Percentiles rank a stretch among this genome's conserved stretches.
phyloP scores from a whole-genome alignment of 257 asterid species.

The Solanum dulcamara region DNA sequence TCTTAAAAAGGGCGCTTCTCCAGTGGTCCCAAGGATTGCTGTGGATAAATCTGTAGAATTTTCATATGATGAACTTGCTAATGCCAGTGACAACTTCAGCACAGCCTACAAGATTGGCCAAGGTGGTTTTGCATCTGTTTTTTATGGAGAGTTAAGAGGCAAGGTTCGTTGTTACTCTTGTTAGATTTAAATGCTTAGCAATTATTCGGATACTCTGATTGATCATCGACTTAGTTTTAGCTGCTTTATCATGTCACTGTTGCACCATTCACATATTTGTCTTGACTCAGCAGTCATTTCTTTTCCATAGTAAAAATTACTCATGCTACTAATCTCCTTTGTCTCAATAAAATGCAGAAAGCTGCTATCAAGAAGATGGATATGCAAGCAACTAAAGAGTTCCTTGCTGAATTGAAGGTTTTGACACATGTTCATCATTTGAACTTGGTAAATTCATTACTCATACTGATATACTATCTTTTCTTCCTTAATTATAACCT shows the following conservation, averaged over 20 bases:
- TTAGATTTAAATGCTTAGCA: not conserved
- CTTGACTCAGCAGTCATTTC: not conserved
- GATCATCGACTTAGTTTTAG: not conserved
- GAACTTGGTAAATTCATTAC: conserved; percentile 48
- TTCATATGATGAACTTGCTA: conserved; percentile 55
- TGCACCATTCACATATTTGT: not conserved
- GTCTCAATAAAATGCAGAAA: conserved; percentile 30
- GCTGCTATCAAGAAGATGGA: conserved; percentile 87
- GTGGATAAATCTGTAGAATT: conserved; percentile 84
- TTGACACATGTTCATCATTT: conserved; percentile 84
- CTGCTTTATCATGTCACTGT: not conserved
- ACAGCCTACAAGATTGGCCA: conserved; percentile 61
- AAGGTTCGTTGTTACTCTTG: conserved; percentile 41
- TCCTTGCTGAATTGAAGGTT: conserved; percentile 70
- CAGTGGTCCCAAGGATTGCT: conserved; percentile 45
- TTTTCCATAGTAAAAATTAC: not conserved
- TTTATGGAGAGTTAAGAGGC: conserved; percentile 64
- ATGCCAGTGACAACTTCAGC: conserved; percentile 48
- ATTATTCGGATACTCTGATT: not conserved
- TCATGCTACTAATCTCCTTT: not conserved
- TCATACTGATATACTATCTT: not conserved
- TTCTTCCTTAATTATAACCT: not conserved
- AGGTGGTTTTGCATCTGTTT: conserved; percentile 86
- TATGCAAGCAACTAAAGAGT: conserved; percentile 86
- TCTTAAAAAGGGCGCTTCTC: conserved; percentile 15